A percentile compares a stretch with the other conserved stretches of the same genome.
Conservation (phyloP, 2,329 filamentous ascomycete species). For the Botryosphaeria agaves region DNA sequence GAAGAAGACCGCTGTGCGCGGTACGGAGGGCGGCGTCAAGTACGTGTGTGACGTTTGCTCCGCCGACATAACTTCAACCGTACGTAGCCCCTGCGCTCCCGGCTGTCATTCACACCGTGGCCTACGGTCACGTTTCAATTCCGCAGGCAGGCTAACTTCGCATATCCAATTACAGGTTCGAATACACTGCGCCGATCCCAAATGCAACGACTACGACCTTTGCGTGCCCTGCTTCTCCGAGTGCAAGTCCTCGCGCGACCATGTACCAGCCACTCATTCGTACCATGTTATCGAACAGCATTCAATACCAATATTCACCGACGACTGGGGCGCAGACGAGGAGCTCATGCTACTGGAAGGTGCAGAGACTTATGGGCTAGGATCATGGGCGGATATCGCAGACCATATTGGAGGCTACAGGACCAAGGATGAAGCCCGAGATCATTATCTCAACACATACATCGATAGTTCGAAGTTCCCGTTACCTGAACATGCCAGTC, state of each 20-base stretch:
- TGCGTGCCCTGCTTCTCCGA: constrained; percentile 89
- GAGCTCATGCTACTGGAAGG: constrained; percentile 87
- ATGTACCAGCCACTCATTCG: constrained; percentile 72
- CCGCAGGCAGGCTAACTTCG: background rate
- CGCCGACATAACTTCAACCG: constrained; percentile 90
- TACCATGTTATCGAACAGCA: constrained; percentile 96
- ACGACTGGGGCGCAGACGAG: constrained; percentile 94
- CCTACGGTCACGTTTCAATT: constrained; percentile 1
- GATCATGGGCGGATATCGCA: constrained; percentile 94
- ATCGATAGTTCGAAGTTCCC: constrained; percentile 73
- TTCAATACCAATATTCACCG: constrained; percentile 88
- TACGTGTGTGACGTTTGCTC: constrained; percentile 97
- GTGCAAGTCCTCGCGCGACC: constrained; percentile 62
- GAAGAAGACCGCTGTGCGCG: constrained; percentile 78
- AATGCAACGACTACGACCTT: constrained; percentile 87
- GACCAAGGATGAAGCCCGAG: constrained; percentile 84
- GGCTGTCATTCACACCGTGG: constrained; percentile 1
- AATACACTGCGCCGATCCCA: constrained; percentile 71
- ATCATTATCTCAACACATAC: constrained; percentile 84
- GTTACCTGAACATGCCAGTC: constrained; percentile 70
- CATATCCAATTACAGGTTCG: constrained; percentile 59
- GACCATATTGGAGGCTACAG: constrained; percentile 95
- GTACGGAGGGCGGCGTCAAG: constrained; percentile 57
- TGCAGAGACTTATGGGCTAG: constrained; percentile 86
- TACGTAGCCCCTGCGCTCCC: constrained; percentile 28